phyloP scores from a whole-genome alignment of 345 rosid species.

The Boechera stricta region DNA sequence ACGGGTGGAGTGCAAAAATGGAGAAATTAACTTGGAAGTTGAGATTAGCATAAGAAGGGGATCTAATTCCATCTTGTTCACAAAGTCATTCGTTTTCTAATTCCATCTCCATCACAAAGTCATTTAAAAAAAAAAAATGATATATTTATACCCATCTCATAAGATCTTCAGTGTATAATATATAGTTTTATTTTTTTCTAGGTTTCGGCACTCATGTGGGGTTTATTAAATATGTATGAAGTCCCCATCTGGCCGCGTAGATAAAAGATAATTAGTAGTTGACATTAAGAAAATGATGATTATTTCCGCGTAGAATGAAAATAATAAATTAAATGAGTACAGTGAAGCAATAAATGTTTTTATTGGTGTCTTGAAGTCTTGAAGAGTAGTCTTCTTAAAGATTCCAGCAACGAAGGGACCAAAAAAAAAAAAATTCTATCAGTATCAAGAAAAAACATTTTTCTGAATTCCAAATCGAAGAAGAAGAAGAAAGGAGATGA shows the following conservation, averaged over 20 bases:
- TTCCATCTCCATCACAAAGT: conserved; percentile 6
- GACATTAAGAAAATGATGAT: not conserved
- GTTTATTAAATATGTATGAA: not conserved
- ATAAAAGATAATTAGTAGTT: not conserved
- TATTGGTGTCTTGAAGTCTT: not conserved
- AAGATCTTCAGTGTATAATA: not conserved
- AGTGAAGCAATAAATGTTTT: conserved; percentile 5
- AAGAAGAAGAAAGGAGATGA: conserved; percentile 36
- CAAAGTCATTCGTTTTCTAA: conserved; percentile 25
- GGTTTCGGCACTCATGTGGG: conserved; percentile 2
- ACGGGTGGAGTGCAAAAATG: conserved; percentile 1
- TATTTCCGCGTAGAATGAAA: not conserved
- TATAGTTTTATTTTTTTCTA: not conserved
- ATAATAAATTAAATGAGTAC: not conserved
- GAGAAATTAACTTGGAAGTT: conserved; percentile 19
- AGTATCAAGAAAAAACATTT: not conserved
- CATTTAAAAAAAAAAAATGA: not conserved
- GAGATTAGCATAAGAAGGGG: conserved; percentile 9
- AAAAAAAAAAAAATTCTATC: not conserved
- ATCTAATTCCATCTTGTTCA: conserved; percentile 29
- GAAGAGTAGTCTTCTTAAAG: not conserved
- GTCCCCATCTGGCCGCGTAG: conserved; percentile 19
- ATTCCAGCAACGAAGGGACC: not conserved
- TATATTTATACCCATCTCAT: not conserved
- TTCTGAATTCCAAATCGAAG: not conserved